These are phyloP conservation scores for Pseudogymnoascus sp. DNA, from an alignment of 2,329 filamentous ascomycete species.

Conservation along the genomic window DNA sequence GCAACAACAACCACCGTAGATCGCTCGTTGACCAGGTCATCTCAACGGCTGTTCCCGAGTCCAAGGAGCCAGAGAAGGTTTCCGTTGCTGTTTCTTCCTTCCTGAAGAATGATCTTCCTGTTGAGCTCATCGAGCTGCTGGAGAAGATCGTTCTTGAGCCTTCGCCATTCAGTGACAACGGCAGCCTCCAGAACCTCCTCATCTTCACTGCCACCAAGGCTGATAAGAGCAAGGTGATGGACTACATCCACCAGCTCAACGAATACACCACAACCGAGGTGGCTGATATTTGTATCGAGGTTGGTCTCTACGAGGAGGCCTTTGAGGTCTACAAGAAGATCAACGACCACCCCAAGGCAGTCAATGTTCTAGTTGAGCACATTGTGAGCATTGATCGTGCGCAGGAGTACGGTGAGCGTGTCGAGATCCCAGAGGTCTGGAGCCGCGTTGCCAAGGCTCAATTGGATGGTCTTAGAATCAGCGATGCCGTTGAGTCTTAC, in stretches of 20 bases:
- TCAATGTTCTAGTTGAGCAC: conserved; percentile 88
- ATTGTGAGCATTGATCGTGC: conserved; percentile 97
- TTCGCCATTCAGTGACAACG: conserved; percentile 96
- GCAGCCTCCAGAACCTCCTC: conserved; percentile 89
- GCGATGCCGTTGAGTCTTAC: conserved; percentile 92
- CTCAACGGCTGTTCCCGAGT: conserved; percentile 87
- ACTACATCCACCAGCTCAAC: conserved; percentile 88
- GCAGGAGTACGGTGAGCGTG: conserved; percentile 88
- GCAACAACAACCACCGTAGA: conserved; percentile 91
- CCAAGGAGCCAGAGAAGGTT: conserved; percentile 86
- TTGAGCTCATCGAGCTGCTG: conserved; percentile 90
- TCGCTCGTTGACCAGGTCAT: conserved; percentile 95
- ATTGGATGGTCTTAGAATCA: conserved; percentile 86
- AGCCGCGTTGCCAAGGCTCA: conserved; percentile 97
- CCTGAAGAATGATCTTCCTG: conserved; percentile 80
- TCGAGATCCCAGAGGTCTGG: conserved; percentile 93
- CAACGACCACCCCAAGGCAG: conserved; percentile 76
- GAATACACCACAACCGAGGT: conserved; percentile 90
- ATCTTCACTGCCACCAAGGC: conserved; percentile 96
- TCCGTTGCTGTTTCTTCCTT: conserved; percentile 91
- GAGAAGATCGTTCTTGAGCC: conserved; percentile 99
- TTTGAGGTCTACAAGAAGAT: conserved; percentile 99
- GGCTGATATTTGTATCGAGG: conserved; percentile 83
- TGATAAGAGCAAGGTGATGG: conserved; percentile 88
- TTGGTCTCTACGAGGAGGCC: conserved; percentile 91